Base-by-base conservation (phyloP, 202 grass and related monocot genomes). In the Alloteropsis angusta region DNA sequence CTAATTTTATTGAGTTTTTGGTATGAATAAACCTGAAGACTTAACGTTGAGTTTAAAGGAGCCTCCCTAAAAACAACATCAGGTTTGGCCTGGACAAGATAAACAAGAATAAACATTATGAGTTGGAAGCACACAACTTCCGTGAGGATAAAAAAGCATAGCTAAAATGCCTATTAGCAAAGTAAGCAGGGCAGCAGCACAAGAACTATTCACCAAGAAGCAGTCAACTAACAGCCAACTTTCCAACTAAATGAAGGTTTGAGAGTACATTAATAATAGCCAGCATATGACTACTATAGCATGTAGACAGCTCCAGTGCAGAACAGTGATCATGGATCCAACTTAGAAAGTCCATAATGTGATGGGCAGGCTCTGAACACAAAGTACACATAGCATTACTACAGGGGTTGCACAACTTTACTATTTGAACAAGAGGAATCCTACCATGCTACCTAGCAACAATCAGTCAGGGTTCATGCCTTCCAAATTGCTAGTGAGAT, bases 1-100 rank as follows among this genome's bases (percentile, higher is more conserved):
- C 19, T 72, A 50, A 38, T 59, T 71, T 47, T 16, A 65, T 26
- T 43, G 2, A 49, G 26, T 47, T 80, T 66, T 37, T 34, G 66
- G 41, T 48, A 82, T 52, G 55, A 84, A 75, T 3, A 5, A 59
- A 98, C 96, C 87, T 89, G 89, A 18, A 95, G 73, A 87, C 89
- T 95, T 68, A 98, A 65, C 19, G 87, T 86, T 8, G 88, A 93
- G 72, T 76, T 57, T 72, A 64, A 74, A 60, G 81, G 28, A 22
- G 34, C 19, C 68, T 98, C 83, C 77, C 90, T 95, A 63, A 87
- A 98, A 79, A 80, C 43, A 80, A 93, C 81, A 71, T 89, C 90
- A 79, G 96, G 89, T 65, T 86, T 95, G 15, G 85, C 96, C 92
- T 98, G 71, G 32, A 89, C 36, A 77, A 16, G 37, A 78, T 71